Conservation (phyloP, 768 basidiomycete species). For the Gloeophyllum trabeum region DNA sequence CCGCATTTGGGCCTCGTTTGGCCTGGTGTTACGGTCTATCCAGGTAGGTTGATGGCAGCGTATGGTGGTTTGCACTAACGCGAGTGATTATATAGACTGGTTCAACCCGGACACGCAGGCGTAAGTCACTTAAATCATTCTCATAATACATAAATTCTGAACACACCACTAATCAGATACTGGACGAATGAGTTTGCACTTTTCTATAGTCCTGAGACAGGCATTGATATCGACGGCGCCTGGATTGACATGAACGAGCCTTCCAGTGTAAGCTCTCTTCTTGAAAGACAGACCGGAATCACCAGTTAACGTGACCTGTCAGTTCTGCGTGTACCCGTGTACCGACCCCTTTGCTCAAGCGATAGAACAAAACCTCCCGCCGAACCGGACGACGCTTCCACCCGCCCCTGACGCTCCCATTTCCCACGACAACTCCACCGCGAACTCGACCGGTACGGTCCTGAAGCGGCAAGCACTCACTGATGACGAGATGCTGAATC, state of each 20-base stretch:
- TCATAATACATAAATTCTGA: background rate
- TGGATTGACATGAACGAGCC: slow-evolving; percentile 80
- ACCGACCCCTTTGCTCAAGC: slow-evolving; percentile 50
- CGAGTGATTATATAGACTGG: slow-evolving; percentile 32
- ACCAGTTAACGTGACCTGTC: background rate
- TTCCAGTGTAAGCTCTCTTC: slow-evolving; percentile 32
- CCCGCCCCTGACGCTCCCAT: slow-evolving; percentile 46
- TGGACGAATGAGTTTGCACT: slow-evolving; percentile 51
- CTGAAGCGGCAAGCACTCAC: slow-evolving; percentile 14
- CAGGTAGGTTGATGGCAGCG: slow-evolving; percentile 31
- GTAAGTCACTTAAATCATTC: slow-evolving; percentile 18
- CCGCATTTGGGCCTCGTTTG: slow-evolving; percentile 46
- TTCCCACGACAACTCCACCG: slow-evolving; percentile 21
- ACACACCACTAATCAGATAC: slow-evolving; percentile 23
- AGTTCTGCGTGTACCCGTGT: slow-evolving; percentile 60
- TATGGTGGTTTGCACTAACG: too few relatives aligned
- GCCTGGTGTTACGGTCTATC: slow-evolving; percentile 53
- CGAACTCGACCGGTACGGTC: slow-evolving; percentile 4
- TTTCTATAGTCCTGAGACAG: slow-evolving; percentile 41
- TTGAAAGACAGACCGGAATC: background rate
- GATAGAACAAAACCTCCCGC: slow-evolving; percentile 37
- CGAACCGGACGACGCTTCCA: slow-evolving; percentile 32
- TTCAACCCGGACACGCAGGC: slow-evolving; percentile 41
- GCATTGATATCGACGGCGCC: slow-evolving; percentile 56
- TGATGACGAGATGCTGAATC: slow-evolving; percentile 28